A percentile compares a stretch with the other conserved stretches of the same genome.
phyloP scores from a whole-genome alignment of 2,329 filamentous ascomycete genomes.

The Neofusicoccum kwambonambiense region DNA sequence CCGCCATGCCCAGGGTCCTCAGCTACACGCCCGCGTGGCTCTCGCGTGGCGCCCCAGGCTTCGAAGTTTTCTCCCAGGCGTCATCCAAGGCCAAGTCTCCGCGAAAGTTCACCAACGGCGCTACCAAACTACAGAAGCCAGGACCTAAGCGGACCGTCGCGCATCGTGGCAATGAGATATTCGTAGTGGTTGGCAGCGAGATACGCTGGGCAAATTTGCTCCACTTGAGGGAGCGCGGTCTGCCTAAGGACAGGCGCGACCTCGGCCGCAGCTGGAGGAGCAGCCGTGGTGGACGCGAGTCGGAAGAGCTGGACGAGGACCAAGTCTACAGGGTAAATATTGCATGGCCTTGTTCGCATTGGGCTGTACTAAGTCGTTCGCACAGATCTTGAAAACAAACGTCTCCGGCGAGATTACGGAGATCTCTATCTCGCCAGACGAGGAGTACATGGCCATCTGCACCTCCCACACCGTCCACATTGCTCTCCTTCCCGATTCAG shows the following conservation, averaged over 20 bases:
- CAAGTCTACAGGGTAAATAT: slow-evolving; percentile 18
- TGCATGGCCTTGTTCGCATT: neutral
- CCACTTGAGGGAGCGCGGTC: slow-evolving; percentile 63
- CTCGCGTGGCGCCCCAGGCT: slow-evolving; percentile 71
- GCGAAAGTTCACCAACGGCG: slow-evolving; percentile 26
- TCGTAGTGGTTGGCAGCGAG: slow-evolving; percentile 83
- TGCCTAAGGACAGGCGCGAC: neutral
- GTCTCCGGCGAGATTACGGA: slow-evolving; percentile 82
- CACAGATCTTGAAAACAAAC: slow-evolving; percentile 71
- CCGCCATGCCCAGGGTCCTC: slow-evolving; percentile 76
- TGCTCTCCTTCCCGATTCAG: slow-evolving; percentile 76
- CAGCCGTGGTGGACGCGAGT: slow-evolving; percentile 3
- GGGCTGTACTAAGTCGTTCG: neutral
- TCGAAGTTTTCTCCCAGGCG: slow-evolving; percentile 67
- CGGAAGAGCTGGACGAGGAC: slow-evolving; percentile 7
- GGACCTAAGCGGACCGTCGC: slow-evolving; percentile 66
- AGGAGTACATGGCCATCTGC: slow-evolving; percentile 78
- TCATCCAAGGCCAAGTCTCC: slow-evolving; percentile 43
- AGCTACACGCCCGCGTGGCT: slow-evolving; percentile 88
- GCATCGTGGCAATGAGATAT: slow-evolving; percentile 79
- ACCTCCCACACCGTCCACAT: slow-evolving; percentile 88
- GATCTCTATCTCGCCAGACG: slow-evolving; percentile 78
- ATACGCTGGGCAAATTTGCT: slow-evolving; percentile 88
- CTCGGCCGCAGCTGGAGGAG: slow-evolving; percentile 5
- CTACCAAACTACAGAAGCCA: slow-evolving; percentile 28